Evolutionary conservation across 305 asterid species (phyloP).

Genomic region (Rubia peregrina): DNA sequence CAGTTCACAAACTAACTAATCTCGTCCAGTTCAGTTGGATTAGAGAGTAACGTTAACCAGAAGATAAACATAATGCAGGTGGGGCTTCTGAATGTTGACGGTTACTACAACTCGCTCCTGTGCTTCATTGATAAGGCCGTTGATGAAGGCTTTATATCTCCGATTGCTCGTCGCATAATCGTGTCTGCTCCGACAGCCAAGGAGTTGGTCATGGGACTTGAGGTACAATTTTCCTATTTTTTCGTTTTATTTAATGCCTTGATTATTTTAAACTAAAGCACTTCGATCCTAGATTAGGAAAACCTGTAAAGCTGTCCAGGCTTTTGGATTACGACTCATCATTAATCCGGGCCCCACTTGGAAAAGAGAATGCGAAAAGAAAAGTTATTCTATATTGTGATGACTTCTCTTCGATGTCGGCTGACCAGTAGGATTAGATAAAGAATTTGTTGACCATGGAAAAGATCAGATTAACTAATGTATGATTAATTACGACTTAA

Average conservation of each 20-base stretch:
- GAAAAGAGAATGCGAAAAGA: neutral
- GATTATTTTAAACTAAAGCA: neutral
- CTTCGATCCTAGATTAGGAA: neutral
- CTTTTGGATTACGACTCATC: slow-evolving; percentile 9
- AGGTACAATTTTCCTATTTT: slow-evolving; percentile 38
- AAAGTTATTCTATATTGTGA: neutral
- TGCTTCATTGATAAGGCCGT: slow-evolving; percentile 81
- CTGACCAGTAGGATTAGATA: neutral
- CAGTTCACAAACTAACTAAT: slow-evolving; percentile 32
- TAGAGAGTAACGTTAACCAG: slow-evolving; percentile 8
- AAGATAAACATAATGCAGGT: slow-evolving; percentile 43
- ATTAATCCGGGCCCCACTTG: neutral
- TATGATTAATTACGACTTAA: neutral
- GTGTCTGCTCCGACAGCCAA: slow-evolving; percentile 89
- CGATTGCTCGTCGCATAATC: slow-evolving; percentile 77
- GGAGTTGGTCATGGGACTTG: slow-evolving; percentile 75
- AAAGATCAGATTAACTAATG: neutral
- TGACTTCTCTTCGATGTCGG: slow-evolving; percentile 9
- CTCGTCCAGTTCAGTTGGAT: neutral
- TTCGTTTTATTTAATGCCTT: neutral
- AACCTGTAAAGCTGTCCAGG: neutral
- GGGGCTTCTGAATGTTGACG: slow-evolving; percentile 88
- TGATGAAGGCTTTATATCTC: slow-evolving; percentile 94
- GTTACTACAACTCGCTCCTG: slow-evolving; percentile 72
- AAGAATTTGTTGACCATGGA: neutral